Evolutionary conservation across 306 rosid species (phyloP).

Genomic region (Styphnolobium japonicum): DNA sequence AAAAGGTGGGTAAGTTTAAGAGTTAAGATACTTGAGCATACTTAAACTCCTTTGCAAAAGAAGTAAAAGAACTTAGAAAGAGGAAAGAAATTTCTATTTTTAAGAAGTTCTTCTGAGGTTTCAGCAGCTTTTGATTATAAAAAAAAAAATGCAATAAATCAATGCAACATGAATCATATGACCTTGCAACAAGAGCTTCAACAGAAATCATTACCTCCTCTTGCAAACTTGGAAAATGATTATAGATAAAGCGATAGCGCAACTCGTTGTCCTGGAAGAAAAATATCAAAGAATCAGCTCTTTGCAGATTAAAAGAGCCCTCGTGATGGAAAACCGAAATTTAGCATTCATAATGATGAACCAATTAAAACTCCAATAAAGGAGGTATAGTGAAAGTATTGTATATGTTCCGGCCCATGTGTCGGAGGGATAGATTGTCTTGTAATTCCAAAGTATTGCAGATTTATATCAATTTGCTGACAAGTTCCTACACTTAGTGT

Average conservation of each 20-base stretch:
- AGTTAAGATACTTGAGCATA: background rate
- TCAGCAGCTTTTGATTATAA: background rate
- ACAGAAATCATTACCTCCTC: constrained; percentile 77
- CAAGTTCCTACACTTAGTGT: constrained; percentile 1
- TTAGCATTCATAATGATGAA: background rate
- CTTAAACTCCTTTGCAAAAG: background rate
- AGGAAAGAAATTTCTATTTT: constrained; percentile 15
- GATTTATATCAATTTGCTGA: background rate
- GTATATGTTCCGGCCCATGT: background rate
- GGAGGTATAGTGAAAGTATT: background rate
- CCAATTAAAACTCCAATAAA: constrained; percentile 5
- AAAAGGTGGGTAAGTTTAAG: background rate
- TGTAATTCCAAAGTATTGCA: background rate
- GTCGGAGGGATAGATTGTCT: background rate
- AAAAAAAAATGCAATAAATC: background rate
- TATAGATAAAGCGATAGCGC: constrained; percentile 96
- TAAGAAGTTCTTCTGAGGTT: background rate
- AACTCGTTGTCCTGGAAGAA: constrained; percentile 82
- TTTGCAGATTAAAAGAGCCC: background rate
- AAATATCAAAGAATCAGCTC: constrained; percentile 21
- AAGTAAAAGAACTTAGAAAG: constrained; percentile 28
- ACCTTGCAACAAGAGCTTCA: constrained; percentile 39
- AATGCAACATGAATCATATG: constrained; percentile 19
- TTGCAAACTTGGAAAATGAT: constrained; percentile 91
- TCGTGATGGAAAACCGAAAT: background rate